A percentile compares a stretch with the other conserved stretches of the same genome.
Evolutionary conservation across 1,139 yeast species (phyloP).

Genomic region (Lodderomyces beijingensis): DNA sequence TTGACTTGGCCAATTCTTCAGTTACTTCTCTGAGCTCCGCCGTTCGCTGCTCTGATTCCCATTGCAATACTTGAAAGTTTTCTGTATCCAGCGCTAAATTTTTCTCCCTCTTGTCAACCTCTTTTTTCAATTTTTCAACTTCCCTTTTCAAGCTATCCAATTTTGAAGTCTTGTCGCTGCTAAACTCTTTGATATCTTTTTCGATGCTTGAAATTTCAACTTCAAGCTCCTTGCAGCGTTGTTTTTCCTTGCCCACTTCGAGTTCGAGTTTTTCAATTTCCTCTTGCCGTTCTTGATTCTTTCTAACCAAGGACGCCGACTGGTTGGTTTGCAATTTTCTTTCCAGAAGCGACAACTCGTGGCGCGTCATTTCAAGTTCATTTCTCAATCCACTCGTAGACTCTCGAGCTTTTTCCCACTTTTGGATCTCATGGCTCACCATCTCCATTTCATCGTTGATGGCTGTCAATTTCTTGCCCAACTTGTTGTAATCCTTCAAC

Average conservation of each 20-base stretch:
- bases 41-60: constrained; percentile 67
- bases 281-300: constrained; percentile 41
- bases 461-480: constrained; percentile 35
- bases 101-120: constrained; percentile 37
- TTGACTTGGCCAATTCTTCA: constrained; percentile 36
- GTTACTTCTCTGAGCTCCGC: constrained; percentile 49
- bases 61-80: constrained; percentile 58
- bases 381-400: constrained; percentile 60
- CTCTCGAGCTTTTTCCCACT: constrained; percentile 45
- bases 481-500: constrained; percentile 64
- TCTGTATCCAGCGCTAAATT: constrained; percentile 46
- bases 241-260: constrained; percentile 33
- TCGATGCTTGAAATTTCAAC: constrained; percentile 56
- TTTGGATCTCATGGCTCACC: constrained; percentile 38
- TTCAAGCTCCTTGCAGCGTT: constrained; percentile 21
- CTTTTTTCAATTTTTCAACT: constrained; percentile 34
- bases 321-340: constrained; percentile 61
- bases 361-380: constrained; percentile 60
- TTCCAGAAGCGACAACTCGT: constrained; percentile 61
- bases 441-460: constrained; percentile 37
- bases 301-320: constrained; percentile 51
- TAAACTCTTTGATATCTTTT: constrained; percentile 79
- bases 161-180: constrained; percentile 74
- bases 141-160: constrained; percentile 64
- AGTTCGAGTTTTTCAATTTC: constrained; percentile 47